Evolutionary conservation across 2,329 filamentous ascomycete genomes (phyloP), one percentile per base, ranked within the genome.

Genomic region (Fusarium annulatum): DNA sequence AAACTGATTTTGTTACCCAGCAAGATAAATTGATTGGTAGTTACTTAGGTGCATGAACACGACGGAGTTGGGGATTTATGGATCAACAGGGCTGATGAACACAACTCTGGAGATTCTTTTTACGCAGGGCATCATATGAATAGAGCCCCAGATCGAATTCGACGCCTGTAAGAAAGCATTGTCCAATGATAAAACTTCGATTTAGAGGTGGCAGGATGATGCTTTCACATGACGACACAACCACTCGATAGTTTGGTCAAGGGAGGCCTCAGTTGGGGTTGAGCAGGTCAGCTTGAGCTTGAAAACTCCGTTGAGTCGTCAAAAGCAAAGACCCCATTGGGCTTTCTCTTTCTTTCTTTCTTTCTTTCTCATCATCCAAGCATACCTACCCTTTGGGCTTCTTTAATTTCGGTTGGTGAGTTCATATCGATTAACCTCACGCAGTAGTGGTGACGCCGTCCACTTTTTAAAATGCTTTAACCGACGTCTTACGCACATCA

Each of bases 211-310:
- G 60, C 45, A 55, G 48, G 58, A 51, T 34, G 69, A 56, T 61
- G 63, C 59, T 71, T 74, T 74, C 67, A 74, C 60, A 76, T 75
- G 62, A 73, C 53, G 51, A 53, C 59, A 62, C 61, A 63, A 64
- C 56, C 61, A 56, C 61, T 74, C 61, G 41, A 74, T 51, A n/a
- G 55, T 46, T 41, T 30, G n/a, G 58, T 41, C 45, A 49, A 61
- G 57, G 71, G 61, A 67, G 38, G 28, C 23, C 57, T 60, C 43
- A 57, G 30, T 23, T 26, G 23, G 28, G 19, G 41, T 43, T 23
- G 16, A 51, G 63, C 33, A 51, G 26, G 28, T 42, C 4, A 19
- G 15, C 11, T 8, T 63, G 16, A 26, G 9, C 9, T 28, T 52
- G 19, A 26, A 39, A 16, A 16, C 10, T 57, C 34, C 26, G 18